These are phyloP conservation scores for Podaxis rugospora DNA, from an alignment of 768 basidiomycete species.

Conservation along the genomic window DNA sequence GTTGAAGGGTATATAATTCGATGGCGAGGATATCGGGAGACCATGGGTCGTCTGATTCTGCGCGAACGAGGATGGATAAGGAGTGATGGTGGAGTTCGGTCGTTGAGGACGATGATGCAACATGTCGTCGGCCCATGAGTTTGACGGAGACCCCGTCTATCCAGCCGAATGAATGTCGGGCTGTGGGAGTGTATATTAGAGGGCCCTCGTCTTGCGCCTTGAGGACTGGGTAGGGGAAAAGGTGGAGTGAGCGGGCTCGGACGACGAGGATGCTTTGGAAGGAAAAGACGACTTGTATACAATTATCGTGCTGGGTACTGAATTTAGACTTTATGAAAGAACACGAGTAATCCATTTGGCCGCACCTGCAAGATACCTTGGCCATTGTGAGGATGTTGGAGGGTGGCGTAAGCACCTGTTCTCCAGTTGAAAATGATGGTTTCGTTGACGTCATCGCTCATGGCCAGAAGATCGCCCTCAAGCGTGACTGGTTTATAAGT, in stretches of 20 bases:
- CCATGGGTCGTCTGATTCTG: conserved; percentile 62
- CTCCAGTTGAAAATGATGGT: conserved; percentile 57
- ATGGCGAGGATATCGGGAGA: conserved; percentile 40
- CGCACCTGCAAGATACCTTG: conserved; percentile 27
- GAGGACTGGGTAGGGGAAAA: conserved; percentile 48
- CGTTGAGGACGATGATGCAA: neutral
- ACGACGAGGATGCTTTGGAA: conserved; percentile 48
- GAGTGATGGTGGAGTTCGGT: neutral
- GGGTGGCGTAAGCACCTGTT: conserved; percentile 38
- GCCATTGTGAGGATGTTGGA: conserved; percentile 33
- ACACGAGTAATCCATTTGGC: conserved; percentile 1
- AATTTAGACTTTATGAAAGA: neutral
- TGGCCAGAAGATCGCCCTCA: conserved; percentile 45
- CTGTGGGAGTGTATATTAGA: conserved; percentile 30
- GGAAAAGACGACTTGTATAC: conserved; percentile 48
- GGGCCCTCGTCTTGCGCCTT: conserved; percentile 11
- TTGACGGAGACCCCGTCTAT: conserved; percentile 53
- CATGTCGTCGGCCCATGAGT: conserved; percentile 11
- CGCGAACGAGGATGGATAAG: conserved; percentile 51
- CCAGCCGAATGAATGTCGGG: conserved; percentile 60
- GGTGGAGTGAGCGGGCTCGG: conserved; percentile 52
- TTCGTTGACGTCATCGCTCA: conserved; percentile 47
- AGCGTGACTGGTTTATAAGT: conserved; percentile 43
- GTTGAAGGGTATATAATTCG: conserved; percentile 46
- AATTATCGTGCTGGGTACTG: conserved; percentile 38